Percentiles rank a stretch among this genome's conserved stretches.
These are phyloP conservation scores for Xylaria intraflava DNA, from an alignment of 495 filamentous ascomycete genomes.

Conservation along the genomic window DNA sequence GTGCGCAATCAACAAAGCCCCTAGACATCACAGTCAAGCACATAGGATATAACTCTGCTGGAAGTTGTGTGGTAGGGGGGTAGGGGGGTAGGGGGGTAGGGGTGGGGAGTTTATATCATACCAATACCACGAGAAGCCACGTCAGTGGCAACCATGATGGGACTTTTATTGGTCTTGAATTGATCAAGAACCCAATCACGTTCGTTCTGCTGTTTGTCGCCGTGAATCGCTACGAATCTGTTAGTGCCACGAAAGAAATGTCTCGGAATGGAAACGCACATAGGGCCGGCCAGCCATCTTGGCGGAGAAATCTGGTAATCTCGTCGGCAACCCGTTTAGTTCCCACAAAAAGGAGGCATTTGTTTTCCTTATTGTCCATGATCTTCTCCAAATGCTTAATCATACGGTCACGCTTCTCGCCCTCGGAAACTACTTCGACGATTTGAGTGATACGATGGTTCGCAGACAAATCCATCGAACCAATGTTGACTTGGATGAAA, in stretches of 20 bases:
- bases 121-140: conserved; percentile 99
- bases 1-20: conserved; percentile 69
- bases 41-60: conserved; percentile 64
- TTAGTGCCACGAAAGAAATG: conserved; percentile 36
- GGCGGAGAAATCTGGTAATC: conserved; percentile 95
- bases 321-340: conserved; percentile 98
- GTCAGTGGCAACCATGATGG: conserved; percentile 97
- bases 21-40: conserved; percentile 87
- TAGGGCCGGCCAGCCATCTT: conserved; percentile 97
- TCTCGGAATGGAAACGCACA: conserved; percentile 53
- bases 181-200: conserved; percentile 99
- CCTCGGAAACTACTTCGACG: conserved; percentile 90
- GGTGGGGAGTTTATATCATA: conserved; percentile 69
- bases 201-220: conserved; percentile 99
- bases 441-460: conserved; percentile 98
- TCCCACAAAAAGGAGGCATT: conserved; percentile 91
- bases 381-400: conserved; percentile 96
- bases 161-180: conserved; percentile 94
- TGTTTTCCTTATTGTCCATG: conserved; percentile 93
- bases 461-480: conserved; percentile 91
- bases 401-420: conserved; percentile 97
- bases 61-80: conserved; percentile 40
- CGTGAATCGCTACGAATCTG: conserved; percentile 72
- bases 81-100: too few species aligned
- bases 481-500: conserved; percentile 99